phyloP scores from a whole-genome alignment of 352 stramenopile species.

The Phytophthora citrophthora region DNA sequence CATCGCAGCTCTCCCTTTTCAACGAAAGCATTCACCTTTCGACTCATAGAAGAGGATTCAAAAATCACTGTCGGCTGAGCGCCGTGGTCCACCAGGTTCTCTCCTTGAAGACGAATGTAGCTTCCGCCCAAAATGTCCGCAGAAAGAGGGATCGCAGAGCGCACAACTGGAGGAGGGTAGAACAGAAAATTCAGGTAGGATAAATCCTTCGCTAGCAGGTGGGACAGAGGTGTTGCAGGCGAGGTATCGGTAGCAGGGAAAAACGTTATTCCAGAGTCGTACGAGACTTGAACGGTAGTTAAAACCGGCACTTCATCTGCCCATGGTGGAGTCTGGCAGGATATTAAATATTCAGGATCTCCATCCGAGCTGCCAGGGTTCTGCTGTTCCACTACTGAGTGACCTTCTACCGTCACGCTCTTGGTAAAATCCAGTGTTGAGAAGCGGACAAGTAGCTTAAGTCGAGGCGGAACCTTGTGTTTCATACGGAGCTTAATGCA shows the following conservation, averaged over 20 bases:
- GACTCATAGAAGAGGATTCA: constrained; percentile 52
- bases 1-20: constrained; percentile 72
- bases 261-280: constrained; percentile 57
- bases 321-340: constrained; percentile 59
- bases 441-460: constrained; percentile 66
- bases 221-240: constrained; percentile 9
- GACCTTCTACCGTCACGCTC: constrained; percentile 23
- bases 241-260: constrained; percentile 23
- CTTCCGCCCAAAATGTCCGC: constrained; percentile 72
- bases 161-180: constrained; percentile 62
- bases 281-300: constrained; percentile 77
- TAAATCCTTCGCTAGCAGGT: constrained; percentile 52
- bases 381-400: neutral
- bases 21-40: constrained; percentile 70
- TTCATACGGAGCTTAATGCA: constrained; percentile 72
- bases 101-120: constrained; percentile 63
- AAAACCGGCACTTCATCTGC: constrained; percentile 48
- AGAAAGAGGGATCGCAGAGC: constrained; percentile 60
- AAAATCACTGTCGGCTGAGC: constrained; percentile 68
- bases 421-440: constrained; percentile 38
- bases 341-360: constrained; percentile 49
- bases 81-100: constrained; percentile 73
- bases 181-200: constrained; percentile 83
- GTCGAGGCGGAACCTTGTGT: constrained; percentile 55
- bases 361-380: constrained; percentile 15